A percentile compares a stretch with the other conserved stretches of the same genome.
Evolutionary conservation across 2,329 filamentous ascomycete genomes (phyloP).

Genomic region (Aspergillus terreus): DNA sequence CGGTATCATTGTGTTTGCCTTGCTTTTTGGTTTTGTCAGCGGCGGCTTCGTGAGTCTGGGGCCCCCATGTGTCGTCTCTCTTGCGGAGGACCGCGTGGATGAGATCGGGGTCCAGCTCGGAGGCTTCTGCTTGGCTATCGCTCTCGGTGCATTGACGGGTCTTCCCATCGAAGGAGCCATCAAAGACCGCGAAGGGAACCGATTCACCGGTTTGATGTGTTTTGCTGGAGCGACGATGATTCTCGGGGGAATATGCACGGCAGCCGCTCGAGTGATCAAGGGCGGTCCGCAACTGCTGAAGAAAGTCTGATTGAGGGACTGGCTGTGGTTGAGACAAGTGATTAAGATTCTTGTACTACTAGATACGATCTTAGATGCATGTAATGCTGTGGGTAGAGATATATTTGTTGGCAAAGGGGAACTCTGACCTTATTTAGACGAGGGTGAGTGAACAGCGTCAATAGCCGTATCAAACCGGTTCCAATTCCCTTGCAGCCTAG

Average conservation of each 20-base stretch:
- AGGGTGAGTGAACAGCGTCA: no score
- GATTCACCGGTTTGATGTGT: not conserved
- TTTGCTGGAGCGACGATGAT: conserved; percentile 1
- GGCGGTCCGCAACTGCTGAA: not conserved
- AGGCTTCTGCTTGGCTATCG: not conserved
- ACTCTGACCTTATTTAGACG: no score
- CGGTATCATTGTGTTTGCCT: not conserved
- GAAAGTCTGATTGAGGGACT: not conserved
- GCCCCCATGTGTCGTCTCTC: not conserved
- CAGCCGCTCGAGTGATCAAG: not conserved
- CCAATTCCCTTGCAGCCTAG: no score
- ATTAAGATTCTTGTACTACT: no score
- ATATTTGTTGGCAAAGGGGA: no score
- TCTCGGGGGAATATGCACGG: not conserved
- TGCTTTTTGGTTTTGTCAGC: conserved; percentile 1
- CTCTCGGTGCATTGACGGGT: not conserved
- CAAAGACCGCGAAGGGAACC: not conserved
- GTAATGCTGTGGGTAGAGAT: no score
- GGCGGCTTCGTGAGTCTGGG: not conserved
- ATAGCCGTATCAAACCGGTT: no score
- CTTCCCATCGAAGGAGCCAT: not conserved
- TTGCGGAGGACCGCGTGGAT: not conserved
- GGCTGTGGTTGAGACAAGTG: no score
- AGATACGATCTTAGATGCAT: no score
- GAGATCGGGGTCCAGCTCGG: not conserved